A percentile compares a stretch with the other conserved stretches of the same genome.
phyloP scores from a whole-genome alignment of 2,329 filamentous ascomycete species.

The Nothophaeocryptopus gaeumannii region DNA sequence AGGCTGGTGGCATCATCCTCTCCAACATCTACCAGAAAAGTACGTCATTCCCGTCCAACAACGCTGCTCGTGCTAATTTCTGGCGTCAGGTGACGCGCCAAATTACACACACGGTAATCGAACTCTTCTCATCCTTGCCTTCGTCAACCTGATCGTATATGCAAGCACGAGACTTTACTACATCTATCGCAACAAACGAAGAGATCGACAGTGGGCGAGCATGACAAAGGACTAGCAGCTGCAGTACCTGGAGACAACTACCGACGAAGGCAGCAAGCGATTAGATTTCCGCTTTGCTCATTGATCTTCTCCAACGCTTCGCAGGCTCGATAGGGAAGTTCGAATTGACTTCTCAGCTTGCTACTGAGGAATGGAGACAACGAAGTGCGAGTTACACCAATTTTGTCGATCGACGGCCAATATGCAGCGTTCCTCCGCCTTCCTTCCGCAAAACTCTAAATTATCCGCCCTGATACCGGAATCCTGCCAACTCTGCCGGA shows the following conservation, averaged over 20 bases:
- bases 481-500: no score
- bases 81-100: constrained; percentile 47
- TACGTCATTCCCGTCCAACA: constrained; percentile 29
- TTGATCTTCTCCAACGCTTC: constrained; percentile 6
- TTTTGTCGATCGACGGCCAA: no score
- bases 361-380: no score
- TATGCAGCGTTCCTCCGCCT: no score
- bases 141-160: constrained; percentile 31
- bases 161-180: constrained; percentile 35
- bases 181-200: constrained; percentile 12
- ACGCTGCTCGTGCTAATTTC: constrained; percentile 46
- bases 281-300: constrained; percentile 34
- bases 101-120: constrained; percentile 43
- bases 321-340: background rate
- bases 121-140: constrained; percentile 26
- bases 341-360: no score
- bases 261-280: constrained; percentile 36
- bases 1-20: constrained; percentile 45
- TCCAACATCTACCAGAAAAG: constrained; percentile 45
- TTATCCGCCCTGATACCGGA: no score
- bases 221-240: constrained; percentile 36
- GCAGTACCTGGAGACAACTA: constrained; percentile 35
- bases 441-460: no score
- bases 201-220: constrained; percentile 34
- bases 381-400: no score